These are phyloP conservation scores for Hericium alpestre DNA, from an alignment of 768 basidiomycete species.

Conservation along the genomic window DNA sequence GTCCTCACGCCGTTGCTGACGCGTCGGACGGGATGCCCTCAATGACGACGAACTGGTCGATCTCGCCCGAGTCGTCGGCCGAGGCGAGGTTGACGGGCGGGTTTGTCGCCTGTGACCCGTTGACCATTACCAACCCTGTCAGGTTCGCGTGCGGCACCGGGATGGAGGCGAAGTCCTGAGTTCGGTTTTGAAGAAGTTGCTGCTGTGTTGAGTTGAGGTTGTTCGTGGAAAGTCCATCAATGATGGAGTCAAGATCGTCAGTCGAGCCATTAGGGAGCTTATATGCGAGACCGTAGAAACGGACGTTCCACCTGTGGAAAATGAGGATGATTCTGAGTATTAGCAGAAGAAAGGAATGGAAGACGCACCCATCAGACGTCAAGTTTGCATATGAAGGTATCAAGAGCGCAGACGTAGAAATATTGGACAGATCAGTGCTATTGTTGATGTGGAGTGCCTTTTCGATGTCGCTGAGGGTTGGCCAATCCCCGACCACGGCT, in stretches of 20 bases:
- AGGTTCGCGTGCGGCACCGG: conserved; percentile 14
- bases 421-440: conserved; percentile 10
- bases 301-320: conserved; percentile 13
- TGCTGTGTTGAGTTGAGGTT: conserved; percentile 4
- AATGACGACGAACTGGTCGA: conserved; percentile 10
- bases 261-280: conserved; percentile 14
- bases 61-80: conserved; percentile 14
- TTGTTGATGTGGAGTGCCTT: conserved; percentile 11
- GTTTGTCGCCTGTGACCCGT: conserved; percentile 13
- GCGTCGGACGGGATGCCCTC: neutral
- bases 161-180: conserved; percentile 14
- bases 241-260: conserved; percentile 11
- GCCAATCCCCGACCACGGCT: conserved; percentile 14
- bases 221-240: conserved; percentile 12
- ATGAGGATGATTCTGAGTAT: neutral
- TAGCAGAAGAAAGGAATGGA: neutral
- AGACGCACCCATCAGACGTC: neutral
- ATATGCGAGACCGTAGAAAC: conserved; percentile 17
- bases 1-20: conserved; percentile 62
- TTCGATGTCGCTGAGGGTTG: conserved; percentile 16
- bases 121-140: conserved; percentile 11
- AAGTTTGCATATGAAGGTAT: conserved; percentile 1
- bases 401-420: conserved; percentile 13
- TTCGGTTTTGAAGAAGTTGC: conserved; percentile 15
- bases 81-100: conserved; percentile 12